A percentile compares a stretch with the other conserved stretches of the same genome.
Conservation (phyloP, 352 stramenopile genomes). For the Pythium sp. region DNA sequence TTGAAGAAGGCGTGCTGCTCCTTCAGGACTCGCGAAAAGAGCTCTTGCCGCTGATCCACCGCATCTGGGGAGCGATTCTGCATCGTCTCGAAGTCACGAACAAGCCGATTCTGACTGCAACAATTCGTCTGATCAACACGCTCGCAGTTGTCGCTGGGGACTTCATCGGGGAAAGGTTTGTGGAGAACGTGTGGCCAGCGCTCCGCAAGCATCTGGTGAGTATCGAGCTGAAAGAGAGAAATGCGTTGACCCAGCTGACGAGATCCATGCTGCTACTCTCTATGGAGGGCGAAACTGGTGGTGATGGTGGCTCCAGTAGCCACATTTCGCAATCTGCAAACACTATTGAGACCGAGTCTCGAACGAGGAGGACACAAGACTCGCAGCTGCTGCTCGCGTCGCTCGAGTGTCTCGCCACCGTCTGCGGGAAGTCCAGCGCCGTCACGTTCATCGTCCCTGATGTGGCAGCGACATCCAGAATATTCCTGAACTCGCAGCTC, state of each 20-base stretch:
- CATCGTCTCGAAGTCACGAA: constrained; percentile 54
- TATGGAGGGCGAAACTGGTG: neutral
- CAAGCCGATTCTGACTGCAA: constrained; percentile 58
- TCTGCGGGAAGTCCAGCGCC: constrained; percentile 39
- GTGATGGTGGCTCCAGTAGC: neutral
- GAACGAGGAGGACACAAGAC: constrained; percentile 49
- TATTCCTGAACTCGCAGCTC: constrained; percentile 40
- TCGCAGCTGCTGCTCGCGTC: constrained; percentile 53
- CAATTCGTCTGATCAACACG: constrained; percentile 48
- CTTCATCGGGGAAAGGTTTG: constrained; percentile 79
- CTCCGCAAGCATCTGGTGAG: constrained; percentile 39
- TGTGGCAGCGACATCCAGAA: constrained; percentile 37
- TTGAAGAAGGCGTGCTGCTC: constrained; percentile 57
- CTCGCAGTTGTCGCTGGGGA: constrained; percentile 58
- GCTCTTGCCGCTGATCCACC: constrained; percentile 73
- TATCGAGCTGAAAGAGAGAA: constrained; percentile 34
- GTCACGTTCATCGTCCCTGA: constrained; percentile 62
- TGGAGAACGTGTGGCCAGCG: constrained; percentile 74
- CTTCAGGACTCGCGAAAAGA: constrained; percentile 41
- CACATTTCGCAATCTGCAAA: neutral
- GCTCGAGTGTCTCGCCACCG: constrained; percentile 48
- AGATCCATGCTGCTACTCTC: constrained; percentile 64
- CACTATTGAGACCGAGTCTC: constrained; percentile 3
- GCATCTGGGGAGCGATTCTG: constrained; percentile 69
- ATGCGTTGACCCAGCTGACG: constrained; percentile 33